These are phyloP conservation scores for Scutellaria minor DNA, from an alignment of 257 asterid species.

Conservation along the genomic window DNA sequence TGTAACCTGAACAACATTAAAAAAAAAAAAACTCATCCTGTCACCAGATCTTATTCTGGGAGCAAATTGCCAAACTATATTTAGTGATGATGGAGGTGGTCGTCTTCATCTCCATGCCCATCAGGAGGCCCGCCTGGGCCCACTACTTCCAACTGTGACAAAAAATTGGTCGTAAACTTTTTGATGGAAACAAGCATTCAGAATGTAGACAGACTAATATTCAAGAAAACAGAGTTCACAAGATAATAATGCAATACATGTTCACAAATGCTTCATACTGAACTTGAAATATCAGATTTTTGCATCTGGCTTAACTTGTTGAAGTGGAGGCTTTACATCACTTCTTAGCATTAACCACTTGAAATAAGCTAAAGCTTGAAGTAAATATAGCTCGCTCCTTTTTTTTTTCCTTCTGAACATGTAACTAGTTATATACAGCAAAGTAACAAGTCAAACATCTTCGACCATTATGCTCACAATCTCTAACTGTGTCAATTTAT, in stretches of 20 bases:
- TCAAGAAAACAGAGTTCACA: neutral
- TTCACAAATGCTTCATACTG: neutral
- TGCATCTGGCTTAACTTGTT: slow-evolving; percentile 6
- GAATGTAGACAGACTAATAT: neutral
- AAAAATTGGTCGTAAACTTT: slow-evolving; percentile 10
- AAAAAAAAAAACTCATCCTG: slow-evolving; percentile 41
- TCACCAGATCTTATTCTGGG: slow-evolving; percentile 59
- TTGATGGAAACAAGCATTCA: neutral
- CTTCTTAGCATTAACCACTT: neutral
- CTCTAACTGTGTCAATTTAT: neutral
- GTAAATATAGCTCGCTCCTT: neutral
- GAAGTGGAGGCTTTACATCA: neutral
- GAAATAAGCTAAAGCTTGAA: neutral
- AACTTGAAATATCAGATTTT: neutral
- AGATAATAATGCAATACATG: neutral
- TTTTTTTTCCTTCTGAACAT: no score
- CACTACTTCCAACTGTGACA: slow-evolving; percentile 77
- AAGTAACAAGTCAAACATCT: neutral
- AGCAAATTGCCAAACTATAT: slow-evolving; percentile 38
- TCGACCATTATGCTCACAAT: neutral
- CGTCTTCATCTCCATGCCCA: slow-evolving; percentile 60
- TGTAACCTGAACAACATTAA: slow-evolving; percentile 46
- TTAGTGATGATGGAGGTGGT: slow-evolving; percentile 56
- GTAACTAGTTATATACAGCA: neutral
- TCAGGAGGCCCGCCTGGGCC: slow-evolving; percentile 93